phyloP scores from a whole-genome alignment of 1,139 yeast genomes.

The Protomyces inouyei region DNA sequence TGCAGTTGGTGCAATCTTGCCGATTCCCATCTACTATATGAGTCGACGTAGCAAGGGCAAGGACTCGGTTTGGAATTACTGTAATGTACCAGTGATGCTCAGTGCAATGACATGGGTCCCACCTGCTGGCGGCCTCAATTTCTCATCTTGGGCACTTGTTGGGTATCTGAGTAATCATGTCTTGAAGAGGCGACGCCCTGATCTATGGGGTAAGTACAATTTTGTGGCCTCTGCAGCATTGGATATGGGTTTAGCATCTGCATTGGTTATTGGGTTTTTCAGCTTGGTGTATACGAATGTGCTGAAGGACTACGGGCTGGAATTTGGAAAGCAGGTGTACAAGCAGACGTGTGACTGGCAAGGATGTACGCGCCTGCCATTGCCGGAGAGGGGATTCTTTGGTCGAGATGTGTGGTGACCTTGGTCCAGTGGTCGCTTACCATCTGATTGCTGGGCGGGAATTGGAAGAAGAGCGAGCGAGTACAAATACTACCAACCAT shows the following conservation, averaged over 20 bases:
- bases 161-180: conserved; percentile 51
- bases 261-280: conserved; percentile 45
- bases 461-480: too few relatives aligned
- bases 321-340: conserved; percentile 12
- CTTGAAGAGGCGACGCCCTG: conserved; percentile 49
- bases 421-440: background rate
- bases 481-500: background rate
- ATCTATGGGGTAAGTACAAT: conserved; percentile 60
- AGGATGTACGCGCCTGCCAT: conserved; percentile 14
- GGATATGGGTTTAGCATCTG: conserved; percentile 51
- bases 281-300: conserved; percentile 42
- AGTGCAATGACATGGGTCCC: conserved; percentile 51
- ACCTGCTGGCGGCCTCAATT: conserved; percentile 53
- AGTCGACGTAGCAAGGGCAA: conserved; percentile 3
- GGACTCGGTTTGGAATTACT: conserved; percentile 22
- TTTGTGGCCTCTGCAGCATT: conserved; percentile 56
- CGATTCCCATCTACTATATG: conserved; percentile 44
- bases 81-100: conserved; percentile 52
- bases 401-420: background rate
- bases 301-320: conserved; percentile 27
- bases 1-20: conserved; percentile 51
- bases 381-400: background rate
- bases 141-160: conserved; percentile 47
- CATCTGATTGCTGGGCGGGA: background rate
- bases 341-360: conserved; percentile 22